Evolutionary conservation across 345 rosid genomes (phyloP).

Genomic region (Linum lewisii): DNA sequence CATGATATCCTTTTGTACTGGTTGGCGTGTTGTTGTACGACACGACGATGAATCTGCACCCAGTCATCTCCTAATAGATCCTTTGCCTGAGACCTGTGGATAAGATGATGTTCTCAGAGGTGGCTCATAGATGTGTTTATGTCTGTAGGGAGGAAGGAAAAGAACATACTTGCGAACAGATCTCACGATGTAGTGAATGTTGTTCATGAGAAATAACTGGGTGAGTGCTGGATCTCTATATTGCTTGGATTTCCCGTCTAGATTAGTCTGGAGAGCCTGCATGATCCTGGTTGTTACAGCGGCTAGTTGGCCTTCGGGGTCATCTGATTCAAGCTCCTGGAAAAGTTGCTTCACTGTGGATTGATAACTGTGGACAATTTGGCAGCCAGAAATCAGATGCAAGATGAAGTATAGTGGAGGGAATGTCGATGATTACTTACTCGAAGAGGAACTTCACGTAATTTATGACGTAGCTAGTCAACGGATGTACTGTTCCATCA

Average conservation of each 20-base stretch:
- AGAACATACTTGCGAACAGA: constrained; percentile 72
- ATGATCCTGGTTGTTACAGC: constrained; percentile 69
- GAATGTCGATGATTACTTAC: constrained; percentile 35
- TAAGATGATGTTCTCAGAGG: constrained; percentile 5
- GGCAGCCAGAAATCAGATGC: constrained; percentile 12
- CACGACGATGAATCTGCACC: constrained; percentile 95
- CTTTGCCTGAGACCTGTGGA: constrained; percentile 90
- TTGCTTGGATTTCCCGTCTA: constrained; percentile 93
- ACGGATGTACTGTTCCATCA: constrained; percentile 97
- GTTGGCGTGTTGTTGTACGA: constrained; percentile 95
- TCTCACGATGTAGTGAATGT: constrained; percentile 94
- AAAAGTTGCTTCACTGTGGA: constrained; percentile 77
- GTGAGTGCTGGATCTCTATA: constrained; percentile 89
- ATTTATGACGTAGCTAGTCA: constrained; percentile 94
- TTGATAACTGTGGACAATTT: constrained; percentile 50
- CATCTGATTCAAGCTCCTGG: constrained; percentile 52
- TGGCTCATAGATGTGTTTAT: neutral
- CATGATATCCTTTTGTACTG: constrained; percentile 94
- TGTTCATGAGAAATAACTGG: constrained; percentile 94
- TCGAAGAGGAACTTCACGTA: constrained; percentile 91
- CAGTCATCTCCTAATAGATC: constrained; percentile 95
- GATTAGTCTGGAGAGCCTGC: constrained; percentile 79
- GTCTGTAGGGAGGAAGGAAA: constrained; percentile 3
- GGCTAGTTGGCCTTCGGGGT: constrained; percentile 57
- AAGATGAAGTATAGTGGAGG: neutral